Base-by-base conservation (phyloP, 495 filamentous ascomycete species). In the Trichoderma orchidacearum region DNA sequence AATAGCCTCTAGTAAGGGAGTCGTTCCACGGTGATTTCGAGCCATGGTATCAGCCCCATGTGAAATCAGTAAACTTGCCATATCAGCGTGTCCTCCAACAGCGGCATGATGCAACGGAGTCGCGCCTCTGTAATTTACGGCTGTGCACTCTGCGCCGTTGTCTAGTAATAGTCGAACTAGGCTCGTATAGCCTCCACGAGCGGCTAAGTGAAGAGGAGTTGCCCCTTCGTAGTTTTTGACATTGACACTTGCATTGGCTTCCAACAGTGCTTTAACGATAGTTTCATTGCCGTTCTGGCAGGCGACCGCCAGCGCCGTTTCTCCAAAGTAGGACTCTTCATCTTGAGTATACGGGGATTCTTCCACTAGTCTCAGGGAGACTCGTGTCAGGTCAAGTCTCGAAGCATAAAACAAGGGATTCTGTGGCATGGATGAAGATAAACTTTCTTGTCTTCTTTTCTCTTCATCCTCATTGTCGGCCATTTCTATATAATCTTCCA, bases 101-200 rank as follows among this genome's bases (percentile, higher is more conserved):
- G 57, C 30, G 17, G 56, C 50, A 21, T 13, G 15, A 23, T 57
- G 25, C 8, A 56, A 13, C 15, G 48, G n/a, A 9, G 56, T 56
- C 4, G 25, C 28, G 3, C 6, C 17, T 25, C 23, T 30, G 15
- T 7, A n/a, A 23, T 54, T n/a, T 17, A 30, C 15, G 21, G 12
- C 21, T 3, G 29, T 31, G 9, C 5, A 7, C 5, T 30, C 48
- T 15, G 57, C 54, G 3, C 52, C 57, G 11, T 5, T 56, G 50
- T 61, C 59, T 21, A 62, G 60, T 5, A 63, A 32, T 5, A 56
- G 13, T 21, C 18, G 58, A 21, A 61, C 59, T 30, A 63, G 32
- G 15, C 35, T 30, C 6, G 35, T 30, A 28, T 57, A 17, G 11
- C 58, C 61, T n/a, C 32, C 41, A 3, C 54, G 32, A 35, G 59